Base-by-base conservation (phyloP, 306 rosid genomes). In the Rosa persica region DNA sequence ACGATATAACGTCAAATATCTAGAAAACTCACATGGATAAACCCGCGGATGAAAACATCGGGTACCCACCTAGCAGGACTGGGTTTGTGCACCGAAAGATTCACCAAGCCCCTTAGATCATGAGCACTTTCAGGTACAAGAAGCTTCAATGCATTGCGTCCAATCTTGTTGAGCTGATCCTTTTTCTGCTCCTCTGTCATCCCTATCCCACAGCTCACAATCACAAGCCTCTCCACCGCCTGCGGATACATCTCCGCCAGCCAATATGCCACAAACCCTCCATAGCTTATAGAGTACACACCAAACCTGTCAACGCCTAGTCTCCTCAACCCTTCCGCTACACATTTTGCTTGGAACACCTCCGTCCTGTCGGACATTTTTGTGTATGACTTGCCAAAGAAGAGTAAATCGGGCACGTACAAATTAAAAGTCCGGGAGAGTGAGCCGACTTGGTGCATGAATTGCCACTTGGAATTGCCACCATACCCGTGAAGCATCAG, bases 401-500 rank as follows among this genome's bases (percentile, higher is more conserved):
- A 85, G 40, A 87, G 30, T 5, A 87, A 55, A 66, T 76, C 82
- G 0, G 86, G 90, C 16, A 85, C 42, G 71, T 67, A 81, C 34
- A 88, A 20, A 71, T 83, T 79, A 71, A 83, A 80, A 43, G 49
- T 19, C 39, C 64, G 15, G 0, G 86, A 79, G n/a, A 88, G 67
- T 22, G 77, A 30, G 43, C 86, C 49, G 27, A 88, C 80, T 71
- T 85, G 89, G 65, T 36, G 17, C 23, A 52, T 46, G 61, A 88
- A 85, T 36, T 83, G 88, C 86, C 89, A 88, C 62, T 67, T 61
- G 5, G 86, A 76, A 15, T 80, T 81, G 25, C 86, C 89, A 13
- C 86, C 87, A 42, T 79, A 88, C 17, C 91, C 85, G 61, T 88
- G 91, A 66, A 88, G 62, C 61, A 86, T 70, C 12, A 70, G 68